A percentile compares a stretch with the other conserved stretches of the same genome.
Evolutionary conservation across 2,329 filamentous ascomycete genomes (phyloP).

Genomic region (Torrubiellomyces zombiae): DNA sequence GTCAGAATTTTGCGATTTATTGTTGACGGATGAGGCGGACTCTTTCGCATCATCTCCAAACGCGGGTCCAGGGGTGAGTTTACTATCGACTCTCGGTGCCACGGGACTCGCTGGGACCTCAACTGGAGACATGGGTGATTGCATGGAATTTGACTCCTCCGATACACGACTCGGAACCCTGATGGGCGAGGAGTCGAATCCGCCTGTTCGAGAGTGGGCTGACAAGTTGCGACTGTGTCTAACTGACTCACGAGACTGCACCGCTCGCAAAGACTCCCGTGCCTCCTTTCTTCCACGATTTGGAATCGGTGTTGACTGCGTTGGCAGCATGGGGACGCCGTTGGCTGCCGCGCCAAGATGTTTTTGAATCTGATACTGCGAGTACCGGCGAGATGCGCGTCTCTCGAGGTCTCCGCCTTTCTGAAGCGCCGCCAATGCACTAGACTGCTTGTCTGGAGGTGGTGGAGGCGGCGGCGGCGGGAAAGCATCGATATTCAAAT

Average conservation of each 20-base stretch:
- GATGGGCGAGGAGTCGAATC: constrained; percentile 43
- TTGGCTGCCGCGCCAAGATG: constrained; percentile 68
- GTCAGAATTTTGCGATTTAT: constrained; percentile 5
- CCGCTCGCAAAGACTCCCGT: constrained; percentile 64
- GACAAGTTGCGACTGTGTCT: constrained; percentile 32
- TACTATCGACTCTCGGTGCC: constrained; percentile 43
- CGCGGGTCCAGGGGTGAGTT: no score
- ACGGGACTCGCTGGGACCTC: constrained; percentile 11
- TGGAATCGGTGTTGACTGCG: constrained; percentile 67
- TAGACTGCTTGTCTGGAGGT: constrained; percentile 64
- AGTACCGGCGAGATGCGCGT: constrained; percentile 82
- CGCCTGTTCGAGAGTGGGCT: constrained; percentile 22
- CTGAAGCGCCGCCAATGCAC: constrained; percentile 80
- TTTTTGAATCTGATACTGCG: constrained; percentile 91
- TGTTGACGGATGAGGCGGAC: no score
- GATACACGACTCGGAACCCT: constrained; percentile 43
- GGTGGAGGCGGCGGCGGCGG: constrained; percentile 53
- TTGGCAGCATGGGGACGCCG: constrained; percentile 72
- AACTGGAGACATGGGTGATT: constrained; percentile 8
- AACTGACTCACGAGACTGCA: constrained; percentile 35
- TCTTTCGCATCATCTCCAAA: no score
- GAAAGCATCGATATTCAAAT: constrained; percentile 46
- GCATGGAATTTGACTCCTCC: constrained; percentile 31
- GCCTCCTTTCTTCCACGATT: constrained; percentile 67
- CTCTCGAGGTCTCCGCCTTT: constrained; percentile 84